Percentiles rank a stretch among this genome's conserved stretches.
Evolutionary conservation across 768 basidiomycete genomes (phyloP).

Genomic region (Amanita exitialis): DNA sequence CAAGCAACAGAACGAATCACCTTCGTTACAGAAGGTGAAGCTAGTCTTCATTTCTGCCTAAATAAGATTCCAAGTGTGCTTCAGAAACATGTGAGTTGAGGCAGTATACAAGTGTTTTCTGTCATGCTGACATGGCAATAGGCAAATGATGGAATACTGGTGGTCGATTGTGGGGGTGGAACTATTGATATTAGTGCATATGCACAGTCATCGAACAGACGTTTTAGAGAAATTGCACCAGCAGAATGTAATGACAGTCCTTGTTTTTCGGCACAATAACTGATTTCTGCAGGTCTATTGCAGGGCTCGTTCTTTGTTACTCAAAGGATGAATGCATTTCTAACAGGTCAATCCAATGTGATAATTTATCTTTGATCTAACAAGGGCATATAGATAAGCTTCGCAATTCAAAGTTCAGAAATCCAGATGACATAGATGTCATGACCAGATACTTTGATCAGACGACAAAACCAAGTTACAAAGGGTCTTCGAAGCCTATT

Average conservation of each 20-base stretch:
- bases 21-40: conserved; percentile 50
- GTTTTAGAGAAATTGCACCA: conserved; percentile 1
- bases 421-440: not conserved
- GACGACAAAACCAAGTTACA: conserved; percentile 34
- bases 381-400: not conserved
- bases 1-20: conserved; percentile 28
- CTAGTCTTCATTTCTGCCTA: conserved; percentile 42
- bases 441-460: conserved; percentile 28
- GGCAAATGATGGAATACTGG: not conserved
- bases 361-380: not conserved
- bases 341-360: not conserved
- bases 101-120: not conserved
- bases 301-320: conserved; percentile 6
- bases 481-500: conserved; percentile 19
- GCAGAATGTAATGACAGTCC: not conserved
- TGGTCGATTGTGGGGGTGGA: conserved; percentile 4
- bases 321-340: not conserved
- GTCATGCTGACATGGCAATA: not conserved
- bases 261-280: conserved; percentile 25
- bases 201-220: not conserved
- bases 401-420: not conserved
- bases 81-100: conserved; percentile 13
- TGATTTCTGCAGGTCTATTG: conserved; percentile 7
- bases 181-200: conserved; percentile 6
- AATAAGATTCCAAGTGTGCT: conserved; percentile 23